Conservation (phyloP, 1,284 basidiomycete species). For the Flammula alnicola region DNA sequence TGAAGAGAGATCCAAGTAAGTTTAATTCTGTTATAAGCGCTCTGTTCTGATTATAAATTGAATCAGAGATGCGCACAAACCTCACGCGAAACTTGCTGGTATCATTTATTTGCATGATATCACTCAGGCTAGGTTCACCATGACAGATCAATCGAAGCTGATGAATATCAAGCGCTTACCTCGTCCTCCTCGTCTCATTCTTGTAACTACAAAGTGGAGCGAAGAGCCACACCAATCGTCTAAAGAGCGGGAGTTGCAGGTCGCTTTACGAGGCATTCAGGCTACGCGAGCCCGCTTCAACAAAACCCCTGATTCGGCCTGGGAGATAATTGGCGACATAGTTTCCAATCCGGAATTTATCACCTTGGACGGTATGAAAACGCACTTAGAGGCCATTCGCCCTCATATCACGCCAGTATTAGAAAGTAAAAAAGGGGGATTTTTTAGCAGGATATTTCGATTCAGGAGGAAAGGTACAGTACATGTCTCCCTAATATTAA, state of each 20-base stretch:
- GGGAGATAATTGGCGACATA: not conserved
- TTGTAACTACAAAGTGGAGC: constrained; percentile 1
- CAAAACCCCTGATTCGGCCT: not conserved
- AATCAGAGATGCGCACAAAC: not conserved
- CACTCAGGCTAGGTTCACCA: not conserved
- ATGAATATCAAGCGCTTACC: not conserved
- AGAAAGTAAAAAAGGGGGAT: too few species aligned
- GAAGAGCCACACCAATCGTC: not conserved
- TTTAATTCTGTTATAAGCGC: not conserved
- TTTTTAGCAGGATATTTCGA: too few species aligned
- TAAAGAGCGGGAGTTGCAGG: not conserved
- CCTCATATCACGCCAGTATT: not conserved
- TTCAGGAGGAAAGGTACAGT: too few species aligned
- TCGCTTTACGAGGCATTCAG: not conserved
- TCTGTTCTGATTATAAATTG: not conserved
- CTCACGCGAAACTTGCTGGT: not conserved
- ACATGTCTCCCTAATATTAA: too few species aligned
- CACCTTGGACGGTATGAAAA: not conserved
- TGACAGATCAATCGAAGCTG: not conserved
- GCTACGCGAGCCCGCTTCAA: not conserved
- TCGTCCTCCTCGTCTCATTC: not conserved
- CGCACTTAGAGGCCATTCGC: not conserved
- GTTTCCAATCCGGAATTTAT: not conserved
- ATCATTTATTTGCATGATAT: constrained; percentile 1
- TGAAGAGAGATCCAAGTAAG: not conserved